Evolutionary conservation across 2,329 filamentous ascomycete species (phyloP).

Genomic region (Trichoderma atroviride): DNA sequence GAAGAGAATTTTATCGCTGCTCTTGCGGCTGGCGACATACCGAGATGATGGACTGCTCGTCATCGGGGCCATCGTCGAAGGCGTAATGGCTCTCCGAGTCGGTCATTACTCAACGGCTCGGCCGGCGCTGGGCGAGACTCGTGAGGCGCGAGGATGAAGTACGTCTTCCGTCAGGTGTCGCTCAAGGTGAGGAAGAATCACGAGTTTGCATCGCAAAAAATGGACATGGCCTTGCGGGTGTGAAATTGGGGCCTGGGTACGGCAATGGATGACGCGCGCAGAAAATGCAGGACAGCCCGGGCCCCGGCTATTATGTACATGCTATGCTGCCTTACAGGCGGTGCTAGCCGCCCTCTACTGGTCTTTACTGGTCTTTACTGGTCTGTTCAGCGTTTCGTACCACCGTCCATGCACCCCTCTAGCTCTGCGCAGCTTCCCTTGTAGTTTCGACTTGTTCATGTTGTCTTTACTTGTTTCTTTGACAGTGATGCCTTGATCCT

Average conservation of each 20-base stretch:
- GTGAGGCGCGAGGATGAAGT: constrained; percentile 17
- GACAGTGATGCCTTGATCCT: background rate
- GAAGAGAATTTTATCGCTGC: background rate
- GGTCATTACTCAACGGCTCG: constrained; percentile 42
- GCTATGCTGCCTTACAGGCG: background rate
- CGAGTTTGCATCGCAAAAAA: constrained; percentile 23
- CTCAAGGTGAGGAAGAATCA: background rate
- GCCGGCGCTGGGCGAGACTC: constrained; percentile 17
- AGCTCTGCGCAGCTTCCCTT: constrained; percentile 5
- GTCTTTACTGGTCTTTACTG: background rate
- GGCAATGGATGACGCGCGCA: constrained; percentile 23
- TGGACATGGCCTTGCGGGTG: constrained; percentile 23
- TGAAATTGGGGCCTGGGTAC: constrained; percentile 18
- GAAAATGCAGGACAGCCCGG: constrained; percentile 9
- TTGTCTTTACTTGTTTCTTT: background rate
- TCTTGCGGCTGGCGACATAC: constrained; percentile 33
- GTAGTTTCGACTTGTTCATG: background rate
- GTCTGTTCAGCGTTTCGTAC: background rate
- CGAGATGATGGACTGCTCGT: constrained; percentile 53
- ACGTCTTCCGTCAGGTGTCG: background rate
- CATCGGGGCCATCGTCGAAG: constrained; percentile 52
- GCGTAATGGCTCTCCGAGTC: constrained; percentile 49
- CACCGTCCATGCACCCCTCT: constrained; percentile 4
- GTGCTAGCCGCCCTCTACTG: background rate
- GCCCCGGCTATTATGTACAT: constrained; percentile 6